Percentiles rank a stretch among this genome's conserved stretches.
Evolutionary conservation across 1,284 basidiomycete genomes (phyloP).

Genomic region (Kalmanozyma brasiliensis): DNA sequence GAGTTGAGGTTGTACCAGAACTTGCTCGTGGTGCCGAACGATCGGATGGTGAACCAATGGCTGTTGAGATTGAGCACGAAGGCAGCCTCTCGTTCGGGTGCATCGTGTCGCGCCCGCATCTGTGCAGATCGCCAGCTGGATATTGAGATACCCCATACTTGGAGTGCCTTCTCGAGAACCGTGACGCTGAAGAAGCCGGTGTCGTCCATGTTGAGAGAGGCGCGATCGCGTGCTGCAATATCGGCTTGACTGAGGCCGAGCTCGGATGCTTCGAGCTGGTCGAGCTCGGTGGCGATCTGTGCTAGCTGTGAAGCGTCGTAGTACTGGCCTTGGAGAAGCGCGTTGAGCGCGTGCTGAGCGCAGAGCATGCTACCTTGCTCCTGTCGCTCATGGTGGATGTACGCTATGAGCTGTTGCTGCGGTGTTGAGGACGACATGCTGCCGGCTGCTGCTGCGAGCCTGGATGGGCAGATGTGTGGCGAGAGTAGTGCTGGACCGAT

Average conservation of each 20-base stretch:
- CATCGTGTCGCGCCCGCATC: constrained; percentile 41
- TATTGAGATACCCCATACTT: constrained; percentile 50
- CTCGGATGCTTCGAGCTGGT: constrained; percentile 46
- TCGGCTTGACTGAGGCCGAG: constrained; percentile 45
- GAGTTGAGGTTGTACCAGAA: constrained; percentile 67
- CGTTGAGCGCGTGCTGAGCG: constrained; percentile 65
- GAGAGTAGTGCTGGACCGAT: no score
- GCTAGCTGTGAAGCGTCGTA: constrained; percentile 63
- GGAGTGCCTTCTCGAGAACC: constrained; percentile 61
- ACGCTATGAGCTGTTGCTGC: constrained; percentile 52
- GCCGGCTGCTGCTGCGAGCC: background rate
- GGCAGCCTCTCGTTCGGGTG: constrained; percentile 60
- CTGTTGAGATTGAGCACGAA: constrained; percentile 64
- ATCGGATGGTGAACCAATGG: constrained; percentile 65
- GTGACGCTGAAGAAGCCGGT: constrained; percentile 63
- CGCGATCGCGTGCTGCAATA: constrained; percentile 29
- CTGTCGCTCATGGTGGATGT: constrained; percentile 61
- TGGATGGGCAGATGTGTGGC: no score
- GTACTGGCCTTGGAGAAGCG: constrained; percentile 61
- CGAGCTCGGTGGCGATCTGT: constrained; percentile 55
- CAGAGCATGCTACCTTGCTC: constrained; percentile 66
- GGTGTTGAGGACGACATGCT: constrained; percentile 40
- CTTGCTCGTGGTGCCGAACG: constrained; percentile 51
- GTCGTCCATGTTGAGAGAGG: constrained; percentile 63
- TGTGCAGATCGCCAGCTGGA: constrained; percentile 39